phyloP scores from a whole-genome alignment of 768 basidiomycete genomes.

The Exidia glandulosa region DNA sequence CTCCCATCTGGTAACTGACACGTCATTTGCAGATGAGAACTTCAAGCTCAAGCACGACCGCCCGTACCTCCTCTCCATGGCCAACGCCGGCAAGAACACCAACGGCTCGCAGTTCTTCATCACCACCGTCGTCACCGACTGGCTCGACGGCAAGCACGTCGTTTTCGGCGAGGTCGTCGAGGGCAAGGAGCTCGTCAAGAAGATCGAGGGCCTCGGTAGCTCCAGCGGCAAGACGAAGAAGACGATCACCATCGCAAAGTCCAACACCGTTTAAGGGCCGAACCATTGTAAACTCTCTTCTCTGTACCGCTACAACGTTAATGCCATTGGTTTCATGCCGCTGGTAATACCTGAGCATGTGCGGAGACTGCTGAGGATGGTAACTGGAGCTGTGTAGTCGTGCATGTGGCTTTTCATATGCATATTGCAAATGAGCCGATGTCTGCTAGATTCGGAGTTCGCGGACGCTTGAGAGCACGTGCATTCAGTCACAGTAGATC shows the following conservation, averaged over 20 bases:
- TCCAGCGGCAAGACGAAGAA: constrained; percentile 29
- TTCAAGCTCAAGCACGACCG: constrained; percentile 65
- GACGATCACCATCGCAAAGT: constrained; percentile 41
- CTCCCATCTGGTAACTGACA: constrained; percentile 5
- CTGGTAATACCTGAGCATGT: too few relatives aligned
- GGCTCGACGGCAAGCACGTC: constrained; percentile 78
- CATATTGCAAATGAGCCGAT: too few relatives aligned
- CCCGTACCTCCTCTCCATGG: constrained; percentile 62
- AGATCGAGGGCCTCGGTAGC: constrained; percentile 31
- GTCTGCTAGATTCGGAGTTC: too few relatives aligned
- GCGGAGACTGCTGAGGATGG: too few relatives aligned
- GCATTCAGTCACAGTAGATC: too few relatives aligned
- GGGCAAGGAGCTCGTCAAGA: constrained; percentile 43
- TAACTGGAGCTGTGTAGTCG: too few relatives aligned
- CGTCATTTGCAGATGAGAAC: constrained; percentile 63
- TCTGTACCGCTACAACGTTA: too few relatives aligned
- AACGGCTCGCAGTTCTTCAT: constrained; percentile 90
- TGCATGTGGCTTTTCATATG: too few relatives aligned
- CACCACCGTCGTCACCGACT: constrained; percentile 64
- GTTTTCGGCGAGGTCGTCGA: constrained; percentile 65
- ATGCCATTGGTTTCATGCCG: too few relatives aligned
- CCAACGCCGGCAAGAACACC: constrained; percentile 71
- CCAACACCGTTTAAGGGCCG: constrained; percentile 44
- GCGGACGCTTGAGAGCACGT: too few relatives aligned
- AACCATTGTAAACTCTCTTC: too few relatives aligned